Evolutionary conservation across 768 basidiomycete species (phyloP).

Genomic region (Kwoniella pini): DNA sequence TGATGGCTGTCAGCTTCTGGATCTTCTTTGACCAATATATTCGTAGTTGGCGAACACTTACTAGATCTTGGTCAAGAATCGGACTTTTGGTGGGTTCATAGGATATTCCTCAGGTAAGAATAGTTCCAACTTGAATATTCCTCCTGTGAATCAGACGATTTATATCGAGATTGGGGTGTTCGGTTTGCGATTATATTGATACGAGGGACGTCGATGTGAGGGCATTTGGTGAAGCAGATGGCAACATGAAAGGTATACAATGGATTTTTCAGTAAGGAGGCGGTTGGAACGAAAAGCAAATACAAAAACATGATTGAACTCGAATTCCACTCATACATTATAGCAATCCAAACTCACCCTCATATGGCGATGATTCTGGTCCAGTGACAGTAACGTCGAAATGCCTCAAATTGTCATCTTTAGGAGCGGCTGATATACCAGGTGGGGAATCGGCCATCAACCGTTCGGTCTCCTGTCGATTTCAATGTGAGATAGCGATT

Average conservation of each 20-base stretch:
- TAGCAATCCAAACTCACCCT: slow-evolving; percentile 60
- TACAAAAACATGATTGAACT: too few species aligned
- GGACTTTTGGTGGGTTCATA: slow-evolving; percentile 97
- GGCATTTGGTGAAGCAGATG: too few species aligned
- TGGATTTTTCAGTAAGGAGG: too few species aligned
- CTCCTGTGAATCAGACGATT: slow-evolving; percentile 64
- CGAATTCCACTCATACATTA: too few species aligned
- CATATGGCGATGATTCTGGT: slow-evolving; percentile 90
- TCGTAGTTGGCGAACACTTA: slow-evolving; percentile 16
- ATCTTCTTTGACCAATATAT: not conserved
- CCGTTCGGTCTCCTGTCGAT: slow-evolving; percentile 86
- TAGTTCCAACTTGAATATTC: slow-evolving; percentile 91
- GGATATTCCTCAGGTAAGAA: slow-evolving; percentile 99
- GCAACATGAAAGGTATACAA: too few species aligned
- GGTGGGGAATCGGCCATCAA: slow-evolving; percentile 95
- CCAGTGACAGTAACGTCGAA: slow-evolving; percentile 98
- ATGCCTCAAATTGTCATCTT: slow-evolving; percentile 96
- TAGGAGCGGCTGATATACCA: slow-evolving; percentile 90
- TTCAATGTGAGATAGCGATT: not conserved
- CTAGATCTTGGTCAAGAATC: slow-evolving; percentile 97
- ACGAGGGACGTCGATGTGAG: too few species aligned
- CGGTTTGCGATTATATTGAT: too few species aligned
- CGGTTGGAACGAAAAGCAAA: too few species aligned
- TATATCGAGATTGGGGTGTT: not conserved
- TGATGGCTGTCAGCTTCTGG: not conserved